Evolutionary conservation across 169 alveolate species (phyloP), one percentile per base, ranked within the genome.

Genomic region (Eimeria acervulina): DNA sequence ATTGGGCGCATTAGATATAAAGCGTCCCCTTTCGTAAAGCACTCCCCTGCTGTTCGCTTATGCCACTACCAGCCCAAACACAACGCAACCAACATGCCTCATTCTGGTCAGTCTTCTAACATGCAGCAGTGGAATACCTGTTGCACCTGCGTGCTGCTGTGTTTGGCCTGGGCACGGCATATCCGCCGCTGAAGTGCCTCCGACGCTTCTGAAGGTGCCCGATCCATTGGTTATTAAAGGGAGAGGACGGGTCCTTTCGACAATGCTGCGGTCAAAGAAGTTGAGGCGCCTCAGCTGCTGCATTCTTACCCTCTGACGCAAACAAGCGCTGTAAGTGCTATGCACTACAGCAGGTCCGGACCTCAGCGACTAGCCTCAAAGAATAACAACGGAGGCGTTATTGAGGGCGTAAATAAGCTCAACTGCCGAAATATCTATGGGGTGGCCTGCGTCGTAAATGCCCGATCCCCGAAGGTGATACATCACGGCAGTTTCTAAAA

Each of bases 271-370:
- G 51, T 93, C 93, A 68, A 93, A 93, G 61, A 93, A 93, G 51
- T 44, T 81, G 52, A 93, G 91, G 88, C 93, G 93, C 47, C 96
- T 85, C 63, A 93, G 93, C 76, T 93, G 93, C 96, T 93, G 93
- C 96, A 93, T 93, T 44, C 17, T 78, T 33, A 26, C 89, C 31
- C 36, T 7, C n/a, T 19, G 76, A 23, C 76, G 28, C 40, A 40
- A 72, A 47, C 44, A 51, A 66, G 33, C 38, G 55, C 51, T 70
- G 81, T n/a, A 3, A 70, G 47, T 36, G 81, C 47, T 70, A 70
- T 12, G 31, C 81, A 70, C 81, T 36, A 38, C 81, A 70, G 44
- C 12, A 70, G 28, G 81, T 12, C 51, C n/a, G 7, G 28, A 36
- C 31, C 31, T 17, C 81, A 12, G 31, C 31, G 12, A 38, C 8